Percentiles rank a stretch among this genome's conserved stretches.
Conservation (phyloP, 1,139 yeast genomes). For the Yamadazyma jaroonii region DNA sequence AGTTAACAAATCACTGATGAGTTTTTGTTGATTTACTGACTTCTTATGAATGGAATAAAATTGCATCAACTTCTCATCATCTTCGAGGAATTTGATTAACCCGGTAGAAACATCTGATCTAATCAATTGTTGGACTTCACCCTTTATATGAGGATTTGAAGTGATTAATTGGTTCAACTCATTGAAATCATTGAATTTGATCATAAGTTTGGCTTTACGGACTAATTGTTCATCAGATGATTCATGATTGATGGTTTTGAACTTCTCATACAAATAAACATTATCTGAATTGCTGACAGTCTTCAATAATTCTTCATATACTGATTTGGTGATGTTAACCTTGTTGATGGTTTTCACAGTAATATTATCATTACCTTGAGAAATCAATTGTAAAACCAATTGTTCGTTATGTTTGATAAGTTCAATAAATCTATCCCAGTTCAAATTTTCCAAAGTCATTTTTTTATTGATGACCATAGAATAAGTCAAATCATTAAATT, state of each 20-base stretch:
- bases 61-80: slow-evolving; percentile 6
- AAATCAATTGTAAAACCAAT: slow-evolving; percentile 21
- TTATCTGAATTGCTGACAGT: slow-evolving; percentile 10
- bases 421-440: slow-evolving; percentile 25
- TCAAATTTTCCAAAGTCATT: slow-evolving; percentile 24
- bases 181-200: slow-evolving; percentile 8
- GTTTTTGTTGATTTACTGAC: slow-evolving; percentile 12
- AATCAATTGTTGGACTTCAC: slow-evolving; percentile 5
- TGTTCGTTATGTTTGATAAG: slow-evolving; percentile 13
- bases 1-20: slow-evolving; percentile 10
- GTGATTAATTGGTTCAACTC: neutral
- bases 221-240: slow-evolving; percentile 6
- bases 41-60: slow-evolving; percentile 7
- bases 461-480: slow-evolving; percentile 28
- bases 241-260: slow-evolving; percentile 4
- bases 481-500: slow-evolving; percentile 35
- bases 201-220: slow-evolving; percentile 7
- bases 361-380: slow-evolving; percentile 27
- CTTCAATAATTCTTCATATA: slow-evolving; percentile 6
- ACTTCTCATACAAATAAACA: slow-evolving; percentile 10
- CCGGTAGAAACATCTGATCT: slow-evolving; percentile 6
- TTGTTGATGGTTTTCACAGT: slow-evolving; percentile 18
- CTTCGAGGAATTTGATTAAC: slow-evolving; percentile 10
- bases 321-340: slow-evolving; percentile 7
- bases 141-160: neutral